Conservation (phyloP, 495 filamentous ascomycete genomes). For the Halenospora varia region DNA sequence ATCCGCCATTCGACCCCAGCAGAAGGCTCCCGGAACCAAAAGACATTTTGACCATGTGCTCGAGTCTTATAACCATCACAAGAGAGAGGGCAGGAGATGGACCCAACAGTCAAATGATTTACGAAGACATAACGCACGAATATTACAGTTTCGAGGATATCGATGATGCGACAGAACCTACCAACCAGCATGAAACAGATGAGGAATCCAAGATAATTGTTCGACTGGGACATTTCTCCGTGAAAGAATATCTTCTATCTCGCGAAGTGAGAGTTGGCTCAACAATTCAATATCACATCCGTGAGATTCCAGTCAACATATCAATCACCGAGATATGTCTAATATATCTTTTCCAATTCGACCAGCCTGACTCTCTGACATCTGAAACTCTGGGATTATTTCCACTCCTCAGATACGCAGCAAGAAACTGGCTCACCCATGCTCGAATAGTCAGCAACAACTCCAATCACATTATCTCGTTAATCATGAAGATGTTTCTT, state of each 20-base stretch:
- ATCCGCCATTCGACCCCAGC: conserved; percentile 19
- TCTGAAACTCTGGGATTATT: conserved; percentile 15
- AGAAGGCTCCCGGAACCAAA: conserved; percentile 17
- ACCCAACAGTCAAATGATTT: background rate
- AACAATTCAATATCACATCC: conserved; percentile 3
- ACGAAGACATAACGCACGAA: background rate
- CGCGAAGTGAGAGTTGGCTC: background rate
- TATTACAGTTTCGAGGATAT: background rate
- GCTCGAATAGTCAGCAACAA: conserved; percentile 3
- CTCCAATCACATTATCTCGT: background rate
- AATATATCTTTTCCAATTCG: conserved; percentile 28
- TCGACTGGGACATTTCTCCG: conserved; percentile 34
- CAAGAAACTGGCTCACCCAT: conserved; percentile 25
- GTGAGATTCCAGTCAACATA: conserved; percentile 20
- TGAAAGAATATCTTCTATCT: conserved; percentile 32
- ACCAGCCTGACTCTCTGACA: conserved; percentile 10
- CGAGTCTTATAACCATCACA: conserved; percentile 19
- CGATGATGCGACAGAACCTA: too few species aligned
- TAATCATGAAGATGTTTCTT: conserved; percentile 5
- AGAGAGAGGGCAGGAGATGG: background rate
- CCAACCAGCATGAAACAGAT: too few species aligned
- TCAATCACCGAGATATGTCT: conserved; percentile 28
- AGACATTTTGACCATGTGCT: conserved; percentile 25
- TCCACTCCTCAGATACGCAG: conserved; percentile 22
- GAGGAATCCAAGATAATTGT: conserved; percentile 1